Evolutionary conservation across 2,329 filamentous ascomycete species (phyloP).

Genomic region (Madurella fahalii): DNA sequence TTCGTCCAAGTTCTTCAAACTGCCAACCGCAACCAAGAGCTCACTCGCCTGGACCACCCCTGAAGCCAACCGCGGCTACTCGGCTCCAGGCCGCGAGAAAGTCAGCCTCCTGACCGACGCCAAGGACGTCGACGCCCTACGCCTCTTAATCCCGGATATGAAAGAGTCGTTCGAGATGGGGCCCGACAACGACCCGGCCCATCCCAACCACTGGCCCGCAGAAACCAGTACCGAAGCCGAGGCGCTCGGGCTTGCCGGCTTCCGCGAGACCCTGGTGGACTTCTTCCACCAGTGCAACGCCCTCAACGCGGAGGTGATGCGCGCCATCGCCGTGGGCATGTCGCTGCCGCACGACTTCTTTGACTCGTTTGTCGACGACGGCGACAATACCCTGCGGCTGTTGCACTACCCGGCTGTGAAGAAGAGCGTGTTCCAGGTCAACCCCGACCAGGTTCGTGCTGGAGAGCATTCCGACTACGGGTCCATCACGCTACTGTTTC

Average conservation of each 20-base stretch:
- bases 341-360: constrained; percentile 69
- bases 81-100: constrained; percentile 67
- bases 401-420: constrained; percentile 72
- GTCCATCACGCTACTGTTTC: constrained; percentile 59
- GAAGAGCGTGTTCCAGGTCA: constrained; percentile 60
- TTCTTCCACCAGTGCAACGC: constrained; percentile 74
- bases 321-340: constrained; percentile 79
- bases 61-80: constrained; percentile 70
- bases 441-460: constrained; percentile 67
- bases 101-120: constrained; percentile 54
- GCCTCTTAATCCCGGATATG: constrained; percentile 57
- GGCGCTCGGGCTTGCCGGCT: constrained; percentile 46
- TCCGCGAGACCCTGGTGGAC: constrained; percentile 66
- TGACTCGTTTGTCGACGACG: constrained; percentile 65
- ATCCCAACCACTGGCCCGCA: constrained; percentile 74
- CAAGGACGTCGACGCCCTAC: constrained; percentile 54
- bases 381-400: constrained; percentile 68
- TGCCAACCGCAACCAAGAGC: constrained; percentile 60
- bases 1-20: constrained; percentile 68
- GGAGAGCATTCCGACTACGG: constrained; percentile 71
- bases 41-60: constrained; percentile 67
- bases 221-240: constrained; percentile 36
- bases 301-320: constrained; percentile 75
- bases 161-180: constrained; percentile 66
- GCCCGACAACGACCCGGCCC: constrained; percentile 52